Percentiles rank a stretch among this genome's conserved stretches.
Evolutionary conservation across 169 alveolate species (phyloP).

Genomic region (Plasmodium vivax): DNA sequence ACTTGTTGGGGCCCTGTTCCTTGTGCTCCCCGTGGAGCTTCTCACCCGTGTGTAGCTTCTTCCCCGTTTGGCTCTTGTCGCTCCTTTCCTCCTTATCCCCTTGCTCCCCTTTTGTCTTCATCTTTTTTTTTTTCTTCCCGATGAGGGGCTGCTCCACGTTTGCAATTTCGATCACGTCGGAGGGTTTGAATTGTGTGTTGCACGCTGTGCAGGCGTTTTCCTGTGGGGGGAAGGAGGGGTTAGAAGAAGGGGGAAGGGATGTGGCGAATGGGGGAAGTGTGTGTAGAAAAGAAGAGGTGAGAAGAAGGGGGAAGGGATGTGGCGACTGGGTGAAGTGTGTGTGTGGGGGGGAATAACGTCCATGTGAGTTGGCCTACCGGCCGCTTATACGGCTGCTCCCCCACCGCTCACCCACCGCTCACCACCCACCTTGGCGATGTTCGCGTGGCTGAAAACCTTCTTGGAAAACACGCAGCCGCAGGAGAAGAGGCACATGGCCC

Average conservation of each 20-base stretch:
- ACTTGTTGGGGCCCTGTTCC: not conserved
- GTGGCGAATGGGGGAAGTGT: not conserved
- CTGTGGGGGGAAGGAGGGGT: not conserved
- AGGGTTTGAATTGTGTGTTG: slow-evolving; percentile 16
- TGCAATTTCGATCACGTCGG: slow-evolving; percentile 65
- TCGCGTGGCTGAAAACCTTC: slow-evolving; percentile 34
- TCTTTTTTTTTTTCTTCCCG: slow-evolving; percentile 10
- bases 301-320: not conserved
- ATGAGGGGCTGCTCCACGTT: slow-evolving; percentile 23
- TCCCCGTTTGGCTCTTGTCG: not conserved
- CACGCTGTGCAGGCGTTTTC: slow-evolving; percentile 33
- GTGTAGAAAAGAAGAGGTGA: not conserved
- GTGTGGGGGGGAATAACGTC: not conserved
- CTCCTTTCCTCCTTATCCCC: slow-evolving; percentile 10
- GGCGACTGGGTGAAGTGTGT: not conserved
- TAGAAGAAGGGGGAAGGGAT: not conserved
- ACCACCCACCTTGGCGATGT: slow-evolving; percentile 8
- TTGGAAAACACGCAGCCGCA: slow-evolving; percentile 67
- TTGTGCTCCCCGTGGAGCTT: too few species aligned
- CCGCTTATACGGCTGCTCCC: too few species aligned
- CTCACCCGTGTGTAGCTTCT: not conserved
- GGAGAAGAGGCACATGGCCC: slow-evolving; percentile 59
- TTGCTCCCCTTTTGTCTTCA: slow-evolving; percentile 12
- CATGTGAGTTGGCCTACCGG: not conserved
- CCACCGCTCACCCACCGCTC: not conserved